Percentiles rank a stretch among this genome's conserved stretches.
phyloP scores from a whole-genome alignment of 352 stramenopile genomes.

The Globisporangium acanthophoron region DNA sequence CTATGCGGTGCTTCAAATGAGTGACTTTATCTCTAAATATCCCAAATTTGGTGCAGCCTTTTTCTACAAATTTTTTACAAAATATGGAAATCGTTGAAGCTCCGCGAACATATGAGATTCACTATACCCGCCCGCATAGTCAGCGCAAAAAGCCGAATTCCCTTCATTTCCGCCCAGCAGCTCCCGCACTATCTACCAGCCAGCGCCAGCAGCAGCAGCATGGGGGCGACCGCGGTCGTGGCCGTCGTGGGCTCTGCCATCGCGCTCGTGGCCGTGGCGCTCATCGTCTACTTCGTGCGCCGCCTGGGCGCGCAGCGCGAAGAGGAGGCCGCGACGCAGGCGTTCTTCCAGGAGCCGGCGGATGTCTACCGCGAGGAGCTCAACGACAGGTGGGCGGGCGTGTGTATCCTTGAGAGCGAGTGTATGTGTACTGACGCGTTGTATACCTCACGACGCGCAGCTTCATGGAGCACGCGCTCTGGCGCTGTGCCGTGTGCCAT shows the following conservation, averaged over 20 bases:
- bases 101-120: too few relatives aligned
- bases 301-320: constrained; percentile 30
- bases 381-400: constrained; percentile 46
- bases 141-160: too few relatives aligned
- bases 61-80: too few relatives aligned
- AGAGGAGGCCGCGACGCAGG: constrained; percentile 23
- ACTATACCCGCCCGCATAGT: too few relatives aligned
- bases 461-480: constrained; percentile 75
- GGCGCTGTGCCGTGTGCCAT: constrained; percentile 84
- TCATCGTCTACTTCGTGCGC: constrained; percentile 44
- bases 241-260: constrained; percentile 37
- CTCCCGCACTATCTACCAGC: too few relatives aligned
- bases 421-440: not conserved
- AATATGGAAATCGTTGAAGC: too few relatives aligned
- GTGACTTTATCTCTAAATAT: not conserved
- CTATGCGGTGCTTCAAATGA: constrained; percentile 14
- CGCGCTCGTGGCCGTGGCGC: constrained; percentile 29
- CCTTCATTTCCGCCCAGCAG: too few relatives aligned
- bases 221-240: constrained; percentile 23
- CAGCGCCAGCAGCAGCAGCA: not conserved
- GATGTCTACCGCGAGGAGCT: constrained; percentile 80
- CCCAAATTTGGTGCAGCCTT: not conserved
- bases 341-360: constrained; percentile 49
- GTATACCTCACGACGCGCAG: constrained; percentile 11
- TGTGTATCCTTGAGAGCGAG: too few relatives aligned